Evolutionary conservation across 2,329 filamentous ascomycete genomes (phyloP).

Genomic region (Sclerotinia minor): DNA sequence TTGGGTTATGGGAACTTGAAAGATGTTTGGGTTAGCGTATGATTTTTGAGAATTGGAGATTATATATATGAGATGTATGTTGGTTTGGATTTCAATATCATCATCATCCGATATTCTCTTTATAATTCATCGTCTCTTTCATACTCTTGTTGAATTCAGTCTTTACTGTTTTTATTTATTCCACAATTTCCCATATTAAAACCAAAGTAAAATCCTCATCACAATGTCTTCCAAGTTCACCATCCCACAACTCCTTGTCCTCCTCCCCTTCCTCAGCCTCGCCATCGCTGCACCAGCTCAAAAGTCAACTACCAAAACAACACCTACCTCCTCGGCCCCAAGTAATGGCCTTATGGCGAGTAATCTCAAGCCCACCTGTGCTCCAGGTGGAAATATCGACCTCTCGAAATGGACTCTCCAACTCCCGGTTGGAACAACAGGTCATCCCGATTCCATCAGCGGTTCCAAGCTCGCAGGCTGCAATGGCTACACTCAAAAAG

Average conservation of each 20-base stretch:
- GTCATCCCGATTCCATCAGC: slow-evolving; percentile 40
- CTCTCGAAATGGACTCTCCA: slow-evolving; percentile 44
- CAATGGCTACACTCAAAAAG: slow-evolving; percentile 41
- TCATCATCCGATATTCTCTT: not conserved
- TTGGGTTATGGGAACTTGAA: not conserved
- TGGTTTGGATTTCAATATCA: not conserved
- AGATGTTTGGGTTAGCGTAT: not conserved
- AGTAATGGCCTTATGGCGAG: not conserved
- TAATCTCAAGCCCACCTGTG: slow-evolving; percentile 26
- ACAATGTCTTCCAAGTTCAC: slow-evolving; percentile 20
- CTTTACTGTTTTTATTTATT: not conserved
- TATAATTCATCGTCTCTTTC: not conserved
- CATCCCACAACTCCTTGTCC: slow-evolving; percentile 14
- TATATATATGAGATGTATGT: not conserved
- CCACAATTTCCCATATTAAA: not conserved
- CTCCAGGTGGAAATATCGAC: slow-evolving; percentile 43
- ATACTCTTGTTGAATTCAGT: not conserved
- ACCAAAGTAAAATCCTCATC: not conserved
- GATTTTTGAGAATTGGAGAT: not conserved
- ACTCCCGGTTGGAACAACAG: slow-evolving; percentile 43
- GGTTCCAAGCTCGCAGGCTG: slow-evolving; percentile 43
- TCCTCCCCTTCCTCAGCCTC: slow-evolving; percentile 18
- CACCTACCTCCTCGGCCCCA: not conserved
- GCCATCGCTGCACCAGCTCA: slow-evolving; percentile 14
- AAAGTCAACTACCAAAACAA: not conserved